phyloP scores from a whole-genome alignment of 352 stramenopile species.

The Globisporangium recalcitrans region DNA sequence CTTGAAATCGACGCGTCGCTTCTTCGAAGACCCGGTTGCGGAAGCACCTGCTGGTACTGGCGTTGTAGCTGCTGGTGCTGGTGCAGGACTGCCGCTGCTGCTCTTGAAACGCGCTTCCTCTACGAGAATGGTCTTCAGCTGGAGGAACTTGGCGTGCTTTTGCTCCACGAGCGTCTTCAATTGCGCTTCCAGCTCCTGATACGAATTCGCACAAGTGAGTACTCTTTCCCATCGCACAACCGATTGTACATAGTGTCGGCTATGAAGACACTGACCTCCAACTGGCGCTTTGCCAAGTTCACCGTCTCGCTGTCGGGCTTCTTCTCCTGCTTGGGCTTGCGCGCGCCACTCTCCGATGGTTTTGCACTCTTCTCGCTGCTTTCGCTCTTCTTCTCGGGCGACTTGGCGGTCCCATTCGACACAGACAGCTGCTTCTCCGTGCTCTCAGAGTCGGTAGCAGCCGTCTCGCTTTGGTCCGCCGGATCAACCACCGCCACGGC shows the following conservation, averaged over 20 bases:
- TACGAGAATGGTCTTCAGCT: constrained; percentile 70
- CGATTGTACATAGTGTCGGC: not conserved
- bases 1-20: constrained; percentile 17
- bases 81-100: constrained; percentile 1
- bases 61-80: constrained; percentile 2
- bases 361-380: not conserved
- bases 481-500: not conserved
- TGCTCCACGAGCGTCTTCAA: constrained; percentile 50
- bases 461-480: not conserved
- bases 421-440: not conserved
- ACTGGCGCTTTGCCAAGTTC: constrained; percentile 24
- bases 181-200: constrained; percentile 40
- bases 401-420: not conserved
- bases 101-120: constrained; percentile 54
- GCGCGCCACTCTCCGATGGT: constrained; percentile 9
- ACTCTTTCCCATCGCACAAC: not conserved
- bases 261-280: constrained; percentile 16
- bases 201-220: not conserved
- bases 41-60: not conserved
- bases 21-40: not conserved
- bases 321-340: constrained; percentile 19
- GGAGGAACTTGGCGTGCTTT: constrained; percentile 68
- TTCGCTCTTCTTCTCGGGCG: constrained; percentile 10
- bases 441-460: not conserved
- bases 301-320: constrained; percentile 21